phyloP scores from a whole-genome alignment of 2,329 filamentous ascomycete species.

The Colletotrichum godetiae region DNA sequence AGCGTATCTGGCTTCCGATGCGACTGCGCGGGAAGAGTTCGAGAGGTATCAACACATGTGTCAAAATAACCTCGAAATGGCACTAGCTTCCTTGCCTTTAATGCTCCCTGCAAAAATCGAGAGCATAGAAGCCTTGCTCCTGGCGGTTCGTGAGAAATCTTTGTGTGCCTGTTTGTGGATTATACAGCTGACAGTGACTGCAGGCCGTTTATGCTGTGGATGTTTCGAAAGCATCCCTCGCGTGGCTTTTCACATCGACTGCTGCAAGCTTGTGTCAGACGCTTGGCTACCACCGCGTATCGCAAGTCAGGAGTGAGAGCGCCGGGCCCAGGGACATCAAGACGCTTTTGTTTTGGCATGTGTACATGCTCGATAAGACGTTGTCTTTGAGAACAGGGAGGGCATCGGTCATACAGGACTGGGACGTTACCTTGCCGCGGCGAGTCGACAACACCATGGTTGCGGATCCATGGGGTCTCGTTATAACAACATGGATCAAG shows the following conservation, averaged over 20 bases:
- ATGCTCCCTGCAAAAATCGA: constrained; percentile 65
- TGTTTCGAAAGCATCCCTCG: constrained; percentile 69
- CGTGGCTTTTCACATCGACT: constrained; percentile 71
- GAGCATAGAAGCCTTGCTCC: constrained; percentile 68
- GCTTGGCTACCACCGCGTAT: constrained; percentile 68
- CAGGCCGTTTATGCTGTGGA: constrained; percentile 73
- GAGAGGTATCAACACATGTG: constrained; percentile 53
- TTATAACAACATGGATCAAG: constrained; percentile 66
- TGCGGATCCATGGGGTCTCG: constrained; percentile 56
- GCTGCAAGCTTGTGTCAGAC: constrained; percentile 71
- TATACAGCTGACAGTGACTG: neutral
- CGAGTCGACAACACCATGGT: constrained; percentile 43
- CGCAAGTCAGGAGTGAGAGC: constrained; percentile 46
- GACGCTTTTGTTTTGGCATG: constrained; percentile 59
- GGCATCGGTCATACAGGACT: constrained; percentile 66
- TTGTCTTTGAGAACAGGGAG: constrained; percentile 66
- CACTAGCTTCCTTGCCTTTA: constrained; percentile 63
- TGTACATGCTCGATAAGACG: constrained; percentile 67
- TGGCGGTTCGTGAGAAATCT: constrained; percentile 59
- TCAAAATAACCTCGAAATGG: constrained; percentile 61
- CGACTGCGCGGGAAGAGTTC: constrained; percentile 46
- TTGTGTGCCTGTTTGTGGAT: neutral
- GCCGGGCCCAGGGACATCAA: constrained; percentile 47
- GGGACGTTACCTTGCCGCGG: constrained; percentile 65
- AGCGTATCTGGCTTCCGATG: constrained; percentile 49